These are phyloP conservation scores for Solanum dulcamara DNA, from an alignment of 257 asterid species.

Conservation along the genomic window DNA sequence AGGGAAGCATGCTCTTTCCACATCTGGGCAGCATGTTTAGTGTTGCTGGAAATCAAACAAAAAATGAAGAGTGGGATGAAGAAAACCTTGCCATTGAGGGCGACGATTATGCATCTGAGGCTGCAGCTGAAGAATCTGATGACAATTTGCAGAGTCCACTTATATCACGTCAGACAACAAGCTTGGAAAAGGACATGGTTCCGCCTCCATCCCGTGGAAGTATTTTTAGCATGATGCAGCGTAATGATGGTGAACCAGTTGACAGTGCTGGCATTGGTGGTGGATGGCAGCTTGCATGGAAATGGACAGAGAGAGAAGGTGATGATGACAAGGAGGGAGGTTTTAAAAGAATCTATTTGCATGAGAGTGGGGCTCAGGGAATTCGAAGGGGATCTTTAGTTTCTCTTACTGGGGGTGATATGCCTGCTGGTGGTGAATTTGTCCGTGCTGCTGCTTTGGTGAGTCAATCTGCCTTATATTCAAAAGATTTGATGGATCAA, in stretches of 20 bases:
- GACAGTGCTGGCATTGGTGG: constrained; percentile 46
- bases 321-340: constrained; percentile 30
- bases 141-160: constrained; percentile 48
- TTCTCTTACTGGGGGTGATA: constrained; percentile 31
- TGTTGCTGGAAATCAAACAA: constrained; percentile 28
- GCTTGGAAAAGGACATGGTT: constrained; percentile 26
- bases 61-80: constrained; percentile 46
- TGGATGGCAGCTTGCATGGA: constrained; percentile 83
- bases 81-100: constrained; percentile 24
- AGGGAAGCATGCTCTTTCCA: constrained; percentile 46
- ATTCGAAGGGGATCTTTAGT: constrained; percentile 23
- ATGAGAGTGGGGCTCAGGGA: constrained; percentile 30
- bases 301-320: constrained; percentile 34
- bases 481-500: constrained; percentile 28
- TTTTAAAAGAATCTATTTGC: constrained; percentile 54
- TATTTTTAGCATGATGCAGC: constrained; percentile 17
- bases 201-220: constrained; percentile 13
- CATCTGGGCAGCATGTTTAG: constrained; percentile 50
- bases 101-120: constrained; percentile 30
- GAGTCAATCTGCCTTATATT: constrained; percentile 40
- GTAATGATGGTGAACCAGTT: constrained; percentile 19
- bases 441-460: constrained; percentile 51
- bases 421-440: constrained; percentile 29
- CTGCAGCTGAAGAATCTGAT: constrained; percentile 32
- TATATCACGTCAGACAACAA: constrained; percentile 52